Percentiles rank a stretch among this genome's conserved stretches.
Evolutionary conservation across 2,329 filamentous ascomycete genomes (phyloP).

Genomic region (Alternaria gansuensis): DNA sequence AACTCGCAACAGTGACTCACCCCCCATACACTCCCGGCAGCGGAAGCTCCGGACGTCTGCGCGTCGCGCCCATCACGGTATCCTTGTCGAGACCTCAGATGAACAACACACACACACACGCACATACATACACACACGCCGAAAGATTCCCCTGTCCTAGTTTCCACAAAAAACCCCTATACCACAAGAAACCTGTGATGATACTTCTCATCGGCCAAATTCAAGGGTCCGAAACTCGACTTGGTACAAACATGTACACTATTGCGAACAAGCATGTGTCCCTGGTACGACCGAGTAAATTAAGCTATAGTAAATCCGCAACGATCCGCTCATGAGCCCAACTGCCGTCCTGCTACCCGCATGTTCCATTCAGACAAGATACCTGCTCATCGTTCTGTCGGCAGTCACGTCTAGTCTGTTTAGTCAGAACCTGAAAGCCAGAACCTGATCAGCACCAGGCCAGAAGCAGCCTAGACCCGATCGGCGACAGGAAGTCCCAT

Average conservation of each 20-base stretch:
- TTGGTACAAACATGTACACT: background rate
- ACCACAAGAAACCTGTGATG: conserved; percentile 3
- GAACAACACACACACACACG: background rate
- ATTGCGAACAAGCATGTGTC: conserved; percentile 1
- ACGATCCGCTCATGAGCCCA: background rate
- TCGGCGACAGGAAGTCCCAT: background rate
- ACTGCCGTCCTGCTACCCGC: background rate
- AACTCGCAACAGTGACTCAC: background rate
- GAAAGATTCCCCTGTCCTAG: conserved; percentile 1
- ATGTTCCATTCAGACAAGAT: conserved; percentile 5
- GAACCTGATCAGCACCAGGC: background rate
- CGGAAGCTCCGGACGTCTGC: conserved; percentile 4
- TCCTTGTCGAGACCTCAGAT: conserved; percentile 5
- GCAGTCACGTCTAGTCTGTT: background rate
- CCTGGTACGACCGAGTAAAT: background rate
- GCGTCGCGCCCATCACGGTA: background rate
- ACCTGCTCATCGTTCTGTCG: conserved; percentile 1
- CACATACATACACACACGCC: background rate
- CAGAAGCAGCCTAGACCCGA: conserved; percentile 1
- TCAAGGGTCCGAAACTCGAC: background rate
- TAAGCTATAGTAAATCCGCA: conserved; percentile 1
- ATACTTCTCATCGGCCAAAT: conserved; percentile 1
- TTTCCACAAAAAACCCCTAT: conserved; percentile 5
- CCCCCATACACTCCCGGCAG: background rate
- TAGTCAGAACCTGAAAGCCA: background rate